Conservation (phyloP, 1,139 yeast genomes). For the Entelexis paramagnoliae region DNA sequence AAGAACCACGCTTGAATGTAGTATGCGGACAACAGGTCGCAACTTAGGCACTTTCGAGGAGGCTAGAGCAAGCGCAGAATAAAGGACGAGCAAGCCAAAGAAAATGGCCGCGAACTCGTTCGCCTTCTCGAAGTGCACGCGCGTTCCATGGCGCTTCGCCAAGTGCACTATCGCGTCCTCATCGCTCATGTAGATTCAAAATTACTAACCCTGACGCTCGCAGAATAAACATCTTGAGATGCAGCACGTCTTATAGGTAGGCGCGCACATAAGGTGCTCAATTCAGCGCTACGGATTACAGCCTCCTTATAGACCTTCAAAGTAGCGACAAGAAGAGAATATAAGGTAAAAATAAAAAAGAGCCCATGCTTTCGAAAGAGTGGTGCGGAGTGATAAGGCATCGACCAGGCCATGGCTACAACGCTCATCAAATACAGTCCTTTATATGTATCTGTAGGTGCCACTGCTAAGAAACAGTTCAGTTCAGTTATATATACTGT, state of each 20-base stretch:
- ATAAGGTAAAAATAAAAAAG: too few relatives aligned
- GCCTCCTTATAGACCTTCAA: too few relatives aligned
- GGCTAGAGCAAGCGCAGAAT: not conserved
- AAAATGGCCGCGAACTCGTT: conserved; percentile 8
- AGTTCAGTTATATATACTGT: too few relatives aligned
- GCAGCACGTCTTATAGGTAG: not conserved
- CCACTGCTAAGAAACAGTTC: too few relatives aligned
- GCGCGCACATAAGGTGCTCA: not conserved
- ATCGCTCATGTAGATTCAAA: not conserved
- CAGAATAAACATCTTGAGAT: not conserved
- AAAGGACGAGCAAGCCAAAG: conserved; percentile 5
- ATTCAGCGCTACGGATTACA: not conserved
- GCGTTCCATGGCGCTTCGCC: conserved; percentile 17
- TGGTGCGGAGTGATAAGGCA: too few relatives aligned
- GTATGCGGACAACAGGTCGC: not conserved
- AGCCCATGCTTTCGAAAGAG: too few relatives aligned
- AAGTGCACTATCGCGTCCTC: conserved; percentile 5
- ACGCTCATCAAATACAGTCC: too few relatives aligned
- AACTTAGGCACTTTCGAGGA: not conserved
- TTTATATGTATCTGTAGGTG: too few relatives aligned
- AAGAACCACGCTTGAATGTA: conserved; percentile 5
- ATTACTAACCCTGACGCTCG: conserved; percentile 1
- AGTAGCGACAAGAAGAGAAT: too few relatives aligned
- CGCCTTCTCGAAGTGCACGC: conserved; percentile 13
- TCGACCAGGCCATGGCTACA: too few relatives aligned